Evolutionary conservation across 768 basidiomycete species (phyloP), one percentile per base, ranked within the genome.

Genomic region (Tylopilus cervinicoccineus): DNA sequence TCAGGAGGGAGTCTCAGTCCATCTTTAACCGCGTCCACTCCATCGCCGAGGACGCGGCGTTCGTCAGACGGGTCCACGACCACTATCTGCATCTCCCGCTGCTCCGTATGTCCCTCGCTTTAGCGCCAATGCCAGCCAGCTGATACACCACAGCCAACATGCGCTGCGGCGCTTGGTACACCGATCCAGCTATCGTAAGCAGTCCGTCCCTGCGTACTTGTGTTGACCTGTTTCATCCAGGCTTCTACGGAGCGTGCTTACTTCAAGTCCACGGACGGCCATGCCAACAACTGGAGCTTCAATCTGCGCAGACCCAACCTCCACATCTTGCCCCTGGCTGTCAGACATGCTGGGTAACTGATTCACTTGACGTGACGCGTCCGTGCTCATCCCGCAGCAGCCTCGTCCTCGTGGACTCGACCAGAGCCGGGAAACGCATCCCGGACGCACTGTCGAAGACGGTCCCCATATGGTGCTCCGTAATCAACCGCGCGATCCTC

Each of bases 381-480:
- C 41, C 23, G 7, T 31, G 4, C 19, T 41, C 17, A 48, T 40
- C 41, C 46, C 22, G 0, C 27, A 6, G 33, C 46, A 94, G 93
- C 0, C 66, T 94, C 28, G 71, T 96, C 32, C 69, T 98, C 1
- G 91, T 96, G 9, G 95, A 98, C 61, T 96, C 94, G 0, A 96
- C 95, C 0, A 74, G 95, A 20, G 76, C 90, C 20, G 95, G 95
- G 9, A 97, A 98, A 70, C 82, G 92, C 13, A 84, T 95, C 40
- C 95, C 95, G 1, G 95, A 98, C 54, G 92, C 94, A 0, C 74
- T 97, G 2, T 88, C 88, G 2, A 98, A 95, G 52, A 95, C 93
- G 0, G 76, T 97, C 1, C 94, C 94, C 0, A 87, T 94, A 43
- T 98, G 95, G 95, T 95, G 94, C 63, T 74, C 88, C 9, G 88